Evolutionary conservation across 148 eudicot species (phyloP).

Genomic region (Arbutus unedo): DNA sequence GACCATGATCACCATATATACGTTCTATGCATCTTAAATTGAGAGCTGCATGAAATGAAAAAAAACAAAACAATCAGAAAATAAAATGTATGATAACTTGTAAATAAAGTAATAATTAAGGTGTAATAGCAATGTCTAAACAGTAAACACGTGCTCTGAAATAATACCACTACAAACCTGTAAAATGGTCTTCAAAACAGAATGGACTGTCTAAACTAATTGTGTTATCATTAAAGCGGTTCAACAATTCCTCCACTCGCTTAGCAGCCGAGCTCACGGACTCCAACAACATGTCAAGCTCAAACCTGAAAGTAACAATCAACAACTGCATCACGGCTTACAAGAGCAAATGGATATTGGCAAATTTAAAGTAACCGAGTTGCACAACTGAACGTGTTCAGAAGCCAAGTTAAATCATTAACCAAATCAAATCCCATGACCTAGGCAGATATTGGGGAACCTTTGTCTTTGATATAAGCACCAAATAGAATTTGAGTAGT

Average conservation of each 20-base stretch:
- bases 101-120: not conserved
- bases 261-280: conserved; percentile 79
- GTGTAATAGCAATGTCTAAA: not conserved
- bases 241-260: conserved; percentile 79
- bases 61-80: conserved; percentile 3
- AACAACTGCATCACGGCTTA: conserved; percentile 12
- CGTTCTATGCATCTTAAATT: conserved; percentile 95
- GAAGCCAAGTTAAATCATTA: not conserved
- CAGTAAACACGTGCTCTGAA: conserved; percentile 1
- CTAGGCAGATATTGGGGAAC: not conserved
- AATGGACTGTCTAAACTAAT: conserved; percentile 45
- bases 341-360: not conserved
- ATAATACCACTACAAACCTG: conserved; percentile 42
- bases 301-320: conserved; percentile 60
- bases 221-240: conserved; percentile 46
- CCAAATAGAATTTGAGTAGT: not conserved
- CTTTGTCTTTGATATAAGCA: conserved; percentile 4
- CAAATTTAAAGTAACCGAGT: conserved; percentile 1
- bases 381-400: not conserved
- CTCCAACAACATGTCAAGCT: conserved; percentile 95
- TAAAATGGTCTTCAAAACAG: conserved; percentile 71
- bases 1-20: conserved; percentile 88
- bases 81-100: not conserved
- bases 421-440: not conserved
- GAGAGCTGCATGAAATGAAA: conserved; percentile 49